phyloP scores from a whole-genome alignment of 2,329 filamentous ascomycete species.

The Cryphonectria japonica region DNA sequence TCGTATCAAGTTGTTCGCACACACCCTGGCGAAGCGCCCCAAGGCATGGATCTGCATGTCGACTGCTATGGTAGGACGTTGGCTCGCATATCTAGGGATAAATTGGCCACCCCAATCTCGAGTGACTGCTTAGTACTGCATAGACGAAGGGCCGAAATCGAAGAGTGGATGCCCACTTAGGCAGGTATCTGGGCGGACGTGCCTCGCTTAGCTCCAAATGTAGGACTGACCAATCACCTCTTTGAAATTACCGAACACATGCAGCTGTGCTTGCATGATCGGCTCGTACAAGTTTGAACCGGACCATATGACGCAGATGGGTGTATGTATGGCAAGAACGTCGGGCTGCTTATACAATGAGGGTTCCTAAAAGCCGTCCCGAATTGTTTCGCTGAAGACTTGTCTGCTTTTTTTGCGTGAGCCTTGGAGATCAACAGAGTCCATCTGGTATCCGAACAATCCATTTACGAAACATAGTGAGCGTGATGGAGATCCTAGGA shows the following conservation, averaged over 20 bases:
- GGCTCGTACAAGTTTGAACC: background rate
- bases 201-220: background rate
- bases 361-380: background rate
- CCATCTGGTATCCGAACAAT: background rate
- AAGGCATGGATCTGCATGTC: background rate
- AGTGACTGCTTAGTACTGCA: background rate
- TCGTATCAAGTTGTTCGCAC: background rate
- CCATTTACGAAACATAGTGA: background rate
- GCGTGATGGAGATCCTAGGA: background rate
- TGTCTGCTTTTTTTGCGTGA: background rate
- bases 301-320: background rate
- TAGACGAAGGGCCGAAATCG: background rate
- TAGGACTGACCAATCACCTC: background rate
- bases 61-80: background rate
- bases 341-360: no score
- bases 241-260: background rate
- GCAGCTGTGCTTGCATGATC: background rate
- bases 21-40: background rate
- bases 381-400: background rate
- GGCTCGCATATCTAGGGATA: background rate
- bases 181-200: background rate
- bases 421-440: background rate
- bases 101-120: background rate
- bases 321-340: background rate
- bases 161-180: conserved; percentile 2